Percentiles rank a stretch among this genome's conserved stretches.
These are phyloP conservation scores for Brassica cretica DNA, from an alignment of 345 rosid genomes.

Conservation along the genomic window DNA sequence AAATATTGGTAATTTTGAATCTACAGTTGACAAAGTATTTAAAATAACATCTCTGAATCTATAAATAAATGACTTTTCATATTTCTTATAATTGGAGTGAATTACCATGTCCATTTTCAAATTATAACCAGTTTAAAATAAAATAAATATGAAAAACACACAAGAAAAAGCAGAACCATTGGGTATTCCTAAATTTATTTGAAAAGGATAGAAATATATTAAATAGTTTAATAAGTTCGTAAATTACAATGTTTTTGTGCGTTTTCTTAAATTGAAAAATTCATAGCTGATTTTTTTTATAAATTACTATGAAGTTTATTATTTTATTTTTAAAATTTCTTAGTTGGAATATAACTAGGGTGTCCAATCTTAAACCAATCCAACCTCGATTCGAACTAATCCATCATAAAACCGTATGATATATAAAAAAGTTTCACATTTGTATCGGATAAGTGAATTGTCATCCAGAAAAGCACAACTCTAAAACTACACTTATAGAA, in stretches of 20 bases:
- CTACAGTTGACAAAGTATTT: background rate
- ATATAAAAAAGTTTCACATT: background rate
- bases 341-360: background rate
- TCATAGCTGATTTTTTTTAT: background rate
- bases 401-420: background rate
- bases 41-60: background rate
- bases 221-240: background rate
- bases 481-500: background rate
- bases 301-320: background rate
- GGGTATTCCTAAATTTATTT: background rate
- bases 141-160: background rate
- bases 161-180: background rate
- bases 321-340: background rate
- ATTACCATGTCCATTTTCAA: background rate
- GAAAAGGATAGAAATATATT: background rate
- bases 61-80: background rate
- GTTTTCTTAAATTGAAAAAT: background rate
- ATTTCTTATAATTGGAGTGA: background rate
- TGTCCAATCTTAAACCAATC: background rate
- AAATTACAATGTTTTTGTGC: background rate
- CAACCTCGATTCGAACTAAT: background rate
- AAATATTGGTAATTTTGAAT: background rate
- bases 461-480: background rate
- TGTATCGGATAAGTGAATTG: background rate
- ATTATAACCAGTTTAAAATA: background rate